Base-by-base conservation (phyloP, 257 asterid genomes). In the Ilex asprella region DNA sequence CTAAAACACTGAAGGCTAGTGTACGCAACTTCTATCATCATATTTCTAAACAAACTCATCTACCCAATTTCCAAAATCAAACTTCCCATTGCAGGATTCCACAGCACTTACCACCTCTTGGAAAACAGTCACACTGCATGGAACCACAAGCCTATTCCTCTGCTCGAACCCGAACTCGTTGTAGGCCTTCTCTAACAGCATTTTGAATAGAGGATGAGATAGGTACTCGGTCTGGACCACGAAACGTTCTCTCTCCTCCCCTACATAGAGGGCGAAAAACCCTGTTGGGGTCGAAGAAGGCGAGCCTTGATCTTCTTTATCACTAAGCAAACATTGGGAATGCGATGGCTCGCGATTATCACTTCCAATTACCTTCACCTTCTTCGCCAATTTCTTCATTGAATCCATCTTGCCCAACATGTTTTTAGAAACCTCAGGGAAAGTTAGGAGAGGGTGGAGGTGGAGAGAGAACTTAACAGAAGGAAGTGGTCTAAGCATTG, bases 171-270 rank as follows among this genome's bases (percentile, higher is more conserved):
- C 97, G 46, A 68, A 88, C 74, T 88, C 93, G 13, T 86, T 61
- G 29, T 73, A 82, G 14, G 96, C 88, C 79, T 88, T 91, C 70
- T 91, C 95, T 16, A 91, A 47, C 73, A 91, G 31, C 60, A 91
- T 91, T 78, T 76, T 86, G 86, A 91, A 79, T 57, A 91, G 56
- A 29, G 98, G 98, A 77, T 91, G 98, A 1, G 91, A 79, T 2
- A 91, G 91, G 32, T 91, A 81, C n/a, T 79, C 67, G 1, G 89
- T 88, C 1, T 94, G 96, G 9, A 86, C 81, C 29, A 72, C 81
- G 62, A 88, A 87, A 27, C 91, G 76, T 31, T 76, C 76, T 0
- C 96, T 73, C 11, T 81, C 94, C 52, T 81, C 93, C 7, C 98
- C 98, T 5, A 88, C 91, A 30, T 91, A 91, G 43, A 86, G 79